phyloP scores from a whole-genome alignment of 169 alveolate species.

The Amoebophrya sp. region DNA sequence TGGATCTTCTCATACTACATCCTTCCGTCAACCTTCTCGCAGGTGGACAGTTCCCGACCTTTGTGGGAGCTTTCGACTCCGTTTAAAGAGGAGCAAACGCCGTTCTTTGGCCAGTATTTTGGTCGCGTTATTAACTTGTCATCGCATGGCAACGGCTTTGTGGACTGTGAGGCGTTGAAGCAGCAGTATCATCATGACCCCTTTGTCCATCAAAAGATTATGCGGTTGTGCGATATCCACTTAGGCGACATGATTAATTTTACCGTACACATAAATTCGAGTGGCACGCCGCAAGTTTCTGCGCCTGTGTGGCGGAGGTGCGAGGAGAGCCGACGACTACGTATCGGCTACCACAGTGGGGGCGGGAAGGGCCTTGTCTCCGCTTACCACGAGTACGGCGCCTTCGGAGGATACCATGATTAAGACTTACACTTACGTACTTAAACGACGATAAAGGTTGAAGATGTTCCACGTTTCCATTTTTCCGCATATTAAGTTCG shows the following conservation, averaged over 20 bases:
- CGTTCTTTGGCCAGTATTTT: background rate
- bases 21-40: background rate
- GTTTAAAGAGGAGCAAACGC: background rate
- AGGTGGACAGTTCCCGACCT: background rate
- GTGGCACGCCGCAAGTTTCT: constrained; percentile 2
- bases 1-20: background rate
- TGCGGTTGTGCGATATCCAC: background rate
- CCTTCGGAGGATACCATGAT: too few relatives aligned
- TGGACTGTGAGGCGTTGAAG: background rate
- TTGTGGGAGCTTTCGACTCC: background rate
- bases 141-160: background rate
- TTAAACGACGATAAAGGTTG: too few relatives aligned
- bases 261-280: background rate
- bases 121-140: background rate
- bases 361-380: too few relatives aligned
- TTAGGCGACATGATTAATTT: background rate
- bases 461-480: too few relatives aligned
- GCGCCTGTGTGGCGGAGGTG: constrained; percentile 14
- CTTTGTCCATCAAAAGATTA: background rate
- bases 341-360: too few relatives aligned
- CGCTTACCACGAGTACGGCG: too few relatives aligned
- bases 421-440: too few relatives aligned
- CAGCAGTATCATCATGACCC: background rate
- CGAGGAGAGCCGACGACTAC: background rate
- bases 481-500: too few relatives aligned